A percentile compares a stretch with the other conserved stretches of the same genome.
Evolutionary conservation across 768 basidiomycete species (phyloP).

Genomic region (Collybiopsis confluens): DNA sequence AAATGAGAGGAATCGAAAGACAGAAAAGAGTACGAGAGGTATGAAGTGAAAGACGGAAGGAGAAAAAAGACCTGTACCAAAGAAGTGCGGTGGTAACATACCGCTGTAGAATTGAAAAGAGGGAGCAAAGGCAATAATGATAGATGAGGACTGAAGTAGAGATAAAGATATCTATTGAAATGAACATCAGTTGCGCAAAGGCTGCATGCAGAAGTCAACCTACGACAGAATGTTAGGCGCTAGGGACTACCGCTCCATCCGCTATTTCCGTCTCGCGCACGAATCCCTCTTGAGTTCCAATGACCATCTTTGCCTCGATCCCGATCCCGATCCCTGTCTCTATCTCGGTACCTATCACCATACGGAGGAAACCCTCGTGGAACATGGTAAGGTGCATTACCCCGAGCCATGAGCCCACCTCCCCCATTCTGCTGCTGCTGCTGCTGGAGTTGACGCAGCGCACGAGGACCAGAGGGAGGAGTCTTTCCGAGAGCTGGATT

Average conservation of each 20-base stretch:
- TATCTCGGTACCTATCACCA: not conserved
- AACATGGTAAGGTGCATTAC: not conserved
- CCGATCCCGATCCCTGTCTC: not conserved
- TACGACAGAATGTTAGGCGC: too few species aligned
- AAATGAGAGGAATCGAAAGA: not conserved
- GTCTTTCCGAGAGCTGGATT: slow-evolving; percentile 4
- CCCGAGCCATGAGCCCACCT: not conserved
- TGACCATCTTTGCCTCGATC: not conserved
- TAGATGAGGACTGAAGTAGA: not conserved
- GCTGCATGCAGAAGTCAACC: too few species aligned
- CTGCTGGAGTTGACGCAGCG: slow-evolving; percentile 4
- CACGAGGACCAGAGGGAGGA: slow-evolving; percentile 6
- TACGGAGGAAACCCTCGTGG: not conserved
- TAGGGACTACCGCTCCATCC: not conserved
- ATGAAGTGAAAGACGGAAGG: not conserved
- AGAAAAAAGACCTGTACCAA: not conserved
- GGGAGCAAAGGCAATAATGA: not conserved
- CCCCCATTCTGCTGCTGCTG: not conserved
- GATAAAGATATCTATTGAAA: not conserved
- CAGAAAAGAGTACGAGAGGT: not conserved
- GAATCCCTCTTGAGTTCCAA: not conserved
- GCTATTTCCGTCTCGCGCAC: not conserved
- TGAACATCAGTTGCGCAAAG: not conserved
- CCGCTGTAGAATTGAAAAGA: not conserved
- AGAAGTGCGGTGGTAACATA: not conserved